Percentiles rank a stretch among this genome's conserved stretches.
These are phyloP conservation scores for Pouteria campechiana DNA, from an alignment of 179 eudicot genomes.

Conservation along the genomic window DNA sequence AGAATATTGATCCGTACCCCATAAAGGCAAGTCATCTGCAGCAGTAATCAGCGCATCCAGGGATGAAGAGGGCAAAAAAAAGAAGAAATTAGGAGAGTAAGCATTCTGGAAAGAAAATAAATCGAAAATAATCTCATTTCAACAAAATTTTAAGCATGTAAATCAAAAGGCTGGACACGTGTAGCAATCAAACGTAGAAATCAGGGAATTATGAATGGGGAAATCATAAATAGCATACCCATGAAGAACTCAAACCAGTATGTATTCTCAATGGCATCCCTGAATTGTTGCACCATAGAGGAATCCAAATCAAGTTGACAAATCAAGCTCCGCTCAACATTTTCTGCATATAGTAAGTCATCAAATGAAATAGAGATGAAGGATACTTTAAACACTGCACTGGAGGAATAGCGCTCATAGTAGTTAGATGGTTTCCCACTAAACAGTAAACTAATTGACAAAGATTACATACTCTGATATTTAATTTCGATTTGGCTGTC, in stretches of 20 bases:
- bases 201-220: background rate
- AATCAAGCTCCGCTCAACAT: constrained; percentile 39
- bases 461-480: constrained; percentile 50
- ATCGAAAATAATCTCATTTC: background rate
- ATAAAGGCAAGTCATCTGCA: constrained; percentile 83
- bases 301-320: constrained; percentile 71
- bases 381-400: background rate
- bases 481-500: constrained; percentile 75
- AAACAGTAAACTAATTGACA: too few relatives aligned
- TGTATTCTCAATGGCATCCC: constrained; percentile 71
- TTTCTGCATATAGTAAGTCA: constrained; percentile 53
- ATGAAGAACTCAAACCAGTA: constrained; percentile 89
- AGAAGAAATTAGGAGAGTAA: background rate
- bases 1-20: constrained; percentile 50
- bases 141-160: too few relatives aligned
- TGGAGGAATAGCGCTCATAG: too few relatives aligned
- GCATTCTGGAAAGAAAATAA: background rate
- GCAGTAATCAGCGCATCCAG: constrained; percentile 15
- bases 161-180: too few relatives aligned
- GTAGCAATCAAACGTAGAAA: too few relatives aligned
- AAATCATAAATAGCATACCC: constrained; percentile 31
- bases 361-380: background rate
- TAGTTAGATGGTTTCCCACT: too few relatives aligned
- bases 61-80: constrained; percentile 14
- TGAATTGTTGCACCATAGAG: constrained; percentile 62